Evolutionary conservation across 164 flowering plant species (phyloP).

Genomic region (Euptelea pleiosperma): DNA sequence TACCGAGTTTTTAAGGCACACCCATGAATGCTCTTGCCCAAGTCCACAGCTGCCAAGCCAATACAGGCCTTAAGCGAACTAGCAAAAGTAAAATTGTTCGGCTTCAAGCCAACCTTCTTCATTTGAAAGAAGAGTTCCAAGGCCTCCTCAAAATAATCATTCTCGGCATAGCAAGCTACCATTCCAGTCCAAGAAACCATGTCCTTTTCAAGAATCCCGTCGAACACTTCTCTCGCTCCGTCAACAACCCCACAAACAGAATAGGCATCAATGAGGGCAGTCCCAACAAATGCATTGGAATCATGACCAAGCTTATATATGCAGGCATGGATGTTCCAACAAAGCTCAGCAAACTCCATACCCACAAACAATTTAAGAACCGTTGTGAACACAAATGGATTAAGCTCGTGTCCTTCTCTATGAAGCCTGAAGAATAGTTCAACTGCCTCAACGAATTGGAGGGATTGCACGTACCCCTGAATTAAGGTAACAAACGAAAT

Average conservation of each 20-base stretch:
- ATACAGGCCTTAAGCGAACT: slow-evolving; percentile 70
- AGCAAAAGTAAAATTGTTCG: slow-evolving; percentile 67
- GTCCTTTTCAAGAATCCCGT: slow-evolving; percentile 57
- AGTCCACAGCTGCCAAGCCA: slow-evolving; percentile 41
- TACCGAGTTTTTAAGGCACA: slow-evolving; percentile 55
- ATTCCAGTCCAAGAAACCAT: slow-evolving; percentile 94
- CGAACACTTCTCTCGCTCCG: slow-evolving; percentile 55
- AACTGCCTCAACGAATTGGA: slow-evolving; percentile 34
- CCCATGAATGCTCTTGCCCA: slow-evolving; percentile 67
- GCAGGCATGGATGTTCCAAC: slow-evolving; percentile 47
- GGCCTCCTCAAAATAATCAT: slow-evolving; percentile 52
- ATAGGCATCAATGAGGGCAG: slow-evolving; percentile 75
- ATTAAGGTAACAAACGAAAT: slow-evolving; percentile 73
- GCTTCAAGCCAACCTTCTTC: slow-evolving; percentile 53
- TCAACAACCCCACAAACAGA: slow-evolving; percentile 49
- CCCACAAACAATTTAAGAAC: slow-evolving; percentile 65
- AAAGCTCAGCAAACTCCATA: slow-evolving; percentile 48
- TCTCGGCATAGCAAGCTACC: slow-evolving; percentile 67
- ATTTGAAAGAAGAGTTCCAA: slow-evolving; percentile 50
- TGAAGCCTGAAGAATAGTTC: slow-evolving; percentile 48
- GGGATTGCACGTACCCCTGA: slow-evolving; percentile 42
- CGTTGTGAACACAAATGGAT: slow-evolving; percentile 66
- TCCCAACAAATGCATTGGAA: slow-evolving; percentile 64
- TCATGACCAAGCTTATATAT: slow-evolving; percentile 60
- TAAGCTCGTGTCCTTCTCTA: slow-evolving; percentile 70